phyloP scores from a whole-genome alignment of 768 basidiomycete species.

The Sporobolomyces phaffii region DNA sequence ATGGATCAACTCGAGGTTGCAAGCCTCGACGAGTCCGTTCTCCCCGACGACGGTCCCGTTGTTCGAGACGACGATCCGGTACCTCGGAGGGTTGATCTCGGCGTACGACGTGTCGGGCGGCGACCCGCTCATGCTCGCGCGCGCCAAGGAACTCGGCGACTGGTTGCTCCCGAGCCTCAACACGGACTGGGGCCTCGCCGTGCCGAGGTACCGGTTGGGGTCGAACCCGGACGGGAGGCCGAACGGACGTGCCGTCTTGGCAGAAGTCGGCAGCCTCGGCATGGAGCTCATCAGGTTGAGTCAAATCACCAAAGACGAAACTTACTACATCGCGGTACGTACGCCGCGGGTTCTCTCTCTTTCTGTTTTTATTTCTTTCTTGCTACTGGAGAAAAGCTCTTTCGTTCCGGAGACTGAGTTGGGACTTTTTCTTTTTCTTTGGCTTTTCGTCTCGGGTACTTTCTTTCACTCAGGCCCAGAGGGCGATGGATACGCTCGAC shows the following conservation, averaged over 20 bases:
- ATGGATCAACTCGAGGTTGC: not conserved
- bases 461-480: slow-evolving; percentile 44
- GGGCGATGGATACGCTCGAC: slow-evolving; percentile 47
- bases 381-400: no score
- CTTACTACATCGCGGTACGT: slow-evolving; percentile 47
- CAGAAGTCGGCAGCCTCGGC: slow-evolving; percentile 48
- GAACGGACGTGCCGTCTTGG: slow-evolving; percentile 40
- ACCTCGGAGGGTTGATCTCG: slow-evolving; percentile 49
- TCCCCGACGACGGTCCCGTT: slow-evolving; percentile 39
- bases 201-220: slow-evolving; percentile 46
- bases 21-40: not conserved
- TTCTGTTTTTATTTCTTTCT: not conserved
- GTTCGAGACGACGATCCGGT: slow-evolving; percentile 51
- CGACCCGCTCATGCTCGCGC: slow-evolving; percentile 47
- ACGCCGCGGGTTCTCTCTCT: not conserved
- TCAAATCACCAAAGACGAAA: slow-evolving; percentile 47
- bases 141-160: slow-evolving; percentile 49
- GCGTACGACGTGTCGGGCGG: slow-evolving; percentile 49
- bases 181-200: slow-evolving; percentile 46
- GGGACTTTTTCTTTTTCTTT: no score
- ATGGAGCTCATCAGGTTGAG: slow-evolving; percentile 48
- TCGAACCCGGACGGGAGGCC: slow-evolving; percentile 36
- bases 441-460: no score
- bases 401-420: no score
- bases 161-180: slow-evolving; percentile 47